Base-by-base conservation (phyloP, 1,284 basidiomycete genomes). In the Fereydounia khargensis region DNA sequence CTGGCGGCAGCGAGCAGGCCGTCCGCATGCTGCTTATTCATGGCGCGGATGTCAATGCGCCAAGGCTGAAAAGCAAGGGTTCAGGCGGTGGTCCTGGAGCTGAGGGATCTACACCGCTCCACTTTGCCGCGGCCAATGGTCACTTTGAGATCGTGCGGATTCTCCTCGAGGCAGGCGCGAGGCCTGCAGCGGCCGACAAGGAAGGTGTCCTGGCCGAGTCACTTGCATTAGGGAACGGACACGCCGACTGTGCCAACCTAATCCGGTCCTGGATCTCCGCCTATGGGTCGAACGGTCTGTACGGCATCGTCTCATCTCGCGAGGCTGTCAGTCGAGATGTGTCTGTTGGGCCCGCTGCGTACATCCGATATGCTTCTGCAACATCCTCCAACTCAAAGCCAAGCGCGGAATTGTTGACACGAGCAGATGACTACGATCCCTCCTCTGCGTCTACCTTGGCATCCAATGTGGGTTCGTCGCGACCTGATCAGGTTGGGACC, bases 91-190 rank as follows among this genome's bases (percentile, higher is more conserved):
- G 52, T 3, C 59, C 64, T 3, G 69, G 70, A 36, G 54, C 65
- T 27, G 66, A 69, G 30, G 72, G 68, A 3, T 70, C 68, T 14
- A 68, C 69, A 4, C 53, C 70, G 3, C 57, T 74, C 14, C 72
- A 74, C 39, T 74, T 74, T 47, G 72, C 72, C 8, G 70, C 72
- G 5, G 70, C 70, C 24, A 66, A 68, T 20, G 71, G 71, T 6
- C 72, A 74, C 45, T 27, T 61, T 25, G 57, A 44, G 16, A 56
- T 70, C n/a, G 55, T 67, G 13, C 60, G 65, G 8, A 39, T 65
- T 24, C 55, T 74, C 2, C 65, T 74, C 21, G 57, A 65, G 17
- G 46, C 61, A 25, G 72, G 72, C 3, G 72, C 70, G 4, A 47
- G 57, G 4, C 57, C 70, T 1, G 60, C 55, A 14, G 53, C 60